These are phyloP conservation scores for Globisporangium parvum DNA, from an alignment of 352 stramenopile genomes.

Conservation along the genomic window DNA sequence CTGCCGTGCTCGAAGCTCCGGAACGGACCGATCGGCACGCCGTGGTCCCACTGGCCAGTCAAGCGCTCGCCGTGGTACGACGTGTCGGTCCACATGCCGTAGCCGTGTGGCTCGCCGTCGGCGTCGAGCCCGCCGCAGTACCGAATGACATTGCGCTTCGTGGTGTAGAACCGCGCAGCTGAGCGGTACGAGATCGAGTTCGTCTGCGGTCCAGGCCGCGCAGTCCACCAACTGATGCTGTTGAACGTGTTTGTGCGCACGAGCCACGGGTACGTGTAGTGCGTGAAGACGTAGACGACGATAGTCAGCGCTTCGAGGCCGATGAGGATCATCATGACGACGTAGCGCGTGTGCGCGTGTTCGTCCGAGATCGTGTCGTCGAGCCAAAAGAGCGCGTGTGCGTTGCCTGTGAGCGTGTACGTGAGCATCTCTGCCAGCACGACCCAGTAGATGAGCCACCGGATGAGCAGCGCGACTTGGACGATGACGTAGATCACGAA, in stretches of 20 bases:
- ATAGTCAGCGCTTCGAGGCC: constrained; percentile 42
- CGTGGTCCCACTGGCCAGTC: constrained; percentile 45
- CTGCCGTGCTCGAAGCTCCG: constrained; percentile 49
- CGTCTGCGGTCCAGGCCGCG: constrained; percentile 9
- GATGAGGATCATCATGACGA: constrained; percentile 17
- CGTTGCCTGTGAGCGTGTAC: constrained; percentile 16
- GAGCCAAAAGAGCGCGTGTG: constrained; percentile 15
- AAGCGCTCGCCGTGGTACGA: constrained; percentile 58
- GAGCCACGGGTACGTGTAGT: constrained; percentile 48
- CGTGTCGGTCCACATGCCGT: constrained; percentile 57
- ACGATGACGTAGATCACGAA: constrained; percentile 52
- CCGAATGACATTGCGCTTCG: constrained; percentile 24
- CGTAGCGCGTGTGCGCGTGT: constrained; percentile 31
- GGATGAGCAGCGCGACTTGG: constrained; percentile 37
- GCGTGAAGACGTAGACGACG: constrained; percentile 30
- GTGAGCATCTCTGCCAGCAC: constrained; percentile 31
- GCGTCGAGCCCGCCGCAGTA: constrained; percentile 52
- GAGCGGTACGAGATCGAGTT: constrained; percentile 30
- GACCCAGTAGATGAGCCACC: constrained; percentile 53
- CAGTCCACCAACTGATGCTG: constrained; percentile 32
- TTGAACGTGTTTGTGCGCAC: constrained; percentile 29
- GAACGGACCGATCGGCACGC: constrained; percentile 54
- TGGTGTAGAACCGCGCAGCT: constrained; percentile 18
- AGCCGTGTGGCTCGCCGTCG: constrained; percentile 39
- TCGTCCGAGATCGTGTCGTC: constrained; percentile 25